phyloP scores from a whole-genome alignment of 1,284 basidiomycete species.

The Cutaneotrichosporon cutaneum region DNA sequence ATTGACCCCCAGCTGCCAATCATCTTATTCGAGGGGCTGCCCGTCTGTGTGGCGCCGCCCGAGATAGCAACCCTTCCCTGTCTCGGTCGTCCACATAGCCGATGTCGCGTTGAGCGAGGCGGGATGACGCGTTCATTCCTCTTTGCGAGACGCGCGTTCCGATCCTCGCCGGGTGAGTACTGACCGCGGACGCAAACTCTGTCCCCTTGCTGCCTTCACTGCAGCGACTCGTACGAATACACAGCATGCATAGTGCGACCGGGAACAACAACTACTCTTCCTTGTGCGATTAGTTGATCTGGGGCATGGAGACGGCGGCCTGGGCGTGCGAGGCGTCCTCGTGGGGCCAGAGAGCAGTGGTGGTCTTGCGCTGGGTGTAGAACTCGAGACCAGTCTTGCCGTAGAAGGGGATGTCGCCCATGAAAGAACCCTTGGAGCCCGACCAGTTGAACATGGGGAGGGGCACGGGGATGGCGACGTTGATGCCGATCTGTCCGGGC shows the following conservation, averaged over 20 bases:
- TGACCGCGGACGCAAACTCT: too few relatives aligned
- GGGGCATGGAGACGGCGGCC: slow-evolving; percentile 44
- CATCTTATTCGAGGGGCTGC: background rate
- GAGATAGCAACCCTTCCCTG: too few relatives aligned
- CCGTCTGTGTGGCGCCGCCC: too few relatives aligned
- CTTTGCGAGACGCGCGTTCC: too few relatives aligned
- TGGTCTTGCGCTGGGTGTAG: slow-evolving; percentile 44
- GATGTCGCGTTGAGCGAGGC: background rate
- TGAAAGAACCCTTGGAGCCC: slow-evolving; percentile 65
- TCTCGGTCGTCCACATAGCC: background rate
- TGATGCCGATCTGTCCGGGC: slow-evolving; percentile 90
- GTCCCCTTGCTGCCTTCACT: too few relatives aligned
- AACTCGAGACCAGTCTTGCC: slow-evolving; percentile 61
- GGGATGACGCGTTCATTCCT: background rate
- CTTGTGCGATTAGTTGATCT: slow-evolving; percentile 37
- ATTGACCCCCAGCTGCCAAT: background rate
- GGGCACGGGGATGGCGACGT: slow-evolving; percentile 86
- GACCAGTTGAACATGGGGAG: slow-evolving; percentile 68
- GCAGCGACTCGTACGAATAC: slow-evolving; percentile 20
- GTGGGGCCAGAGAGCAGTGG: slow-evolving; percentile 48
- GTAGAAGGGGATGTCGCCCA: slow-evolving; percentile 88
- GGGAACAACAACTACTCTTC: slow-evolving; percentile 19
- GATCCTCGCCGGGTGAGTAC: too few relatives aligned
- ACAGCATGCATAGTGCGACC: slow-evolving; percentile 24
- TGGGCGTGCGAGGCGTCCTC: slow-evolving; percentile 44